phyloP scores from a whole-genome alignment of 768 basidiomycete species.

The Psilocybe sp. region DNA sequence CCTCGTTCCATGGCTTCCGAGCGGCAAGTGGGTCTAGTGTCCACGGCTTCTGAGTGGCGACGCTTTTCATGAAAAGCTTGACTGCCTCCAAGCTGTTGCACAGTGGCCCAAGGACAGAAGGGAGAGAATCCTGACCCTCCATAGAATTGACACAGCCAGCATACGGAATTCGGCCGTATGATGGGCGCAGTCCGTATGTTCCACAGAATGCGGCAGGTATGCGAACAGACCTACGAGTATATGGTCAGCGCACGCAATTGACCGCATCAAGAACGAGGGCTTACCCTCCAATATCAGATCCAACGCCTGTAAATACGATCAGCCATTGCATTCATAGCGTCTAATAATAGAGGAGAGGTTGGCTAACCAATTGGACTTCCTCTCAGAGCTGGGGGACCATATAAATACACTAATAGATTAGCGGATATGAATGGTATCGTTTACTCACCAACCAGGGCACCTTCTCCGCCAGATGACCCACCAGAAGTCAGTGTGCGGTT shows the following conservation, averaged over 20 bases:
- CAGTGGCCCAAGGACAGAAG: conserved; percentile 76
- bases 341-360: background rate
- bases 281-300: conserved; percentile 81
- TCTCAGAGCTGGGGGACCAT: conserved; percentile 30
- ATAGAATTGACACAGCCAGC: conserved; percentile 60
- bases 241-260: background rate
- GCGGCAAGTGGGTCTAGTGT: conserved; percentile 56
- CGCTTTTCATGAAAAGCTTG: conserved; percentile 61
- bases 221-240: conserved; percentile 56
- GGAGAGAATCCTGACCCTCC: conserved; percentile 69
- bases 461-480: conserved; percentile 87
- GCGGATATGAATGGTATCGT: background rate
- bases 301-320: conserved; percentile 52
- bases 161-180: conserved; percentile 69
- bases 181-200: conserved; percentile 69
- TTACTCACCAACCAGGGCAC: conserved; percentile 60
- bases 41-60: conserved; percentile 65
- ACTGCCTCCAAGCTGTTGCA: conserved; percentile 56
- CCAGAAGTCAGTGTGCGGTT: conserved; percentile 72
- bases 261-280: background rate
- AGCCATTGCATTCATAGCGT: background rate
- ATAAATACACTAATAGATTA: background rate
- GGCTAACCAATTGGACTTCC: conserved; percentile 40
- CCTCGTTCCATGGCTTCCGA: conserved; percentile 59
- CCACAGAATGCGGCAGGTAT: conserved; percentile 69